These are phyloP conservation scores for Penicillium capsulatum DNA, from an alignment of 2,329 filamentous ascomycete genomes.

Conservation along the genomic window DNA sequence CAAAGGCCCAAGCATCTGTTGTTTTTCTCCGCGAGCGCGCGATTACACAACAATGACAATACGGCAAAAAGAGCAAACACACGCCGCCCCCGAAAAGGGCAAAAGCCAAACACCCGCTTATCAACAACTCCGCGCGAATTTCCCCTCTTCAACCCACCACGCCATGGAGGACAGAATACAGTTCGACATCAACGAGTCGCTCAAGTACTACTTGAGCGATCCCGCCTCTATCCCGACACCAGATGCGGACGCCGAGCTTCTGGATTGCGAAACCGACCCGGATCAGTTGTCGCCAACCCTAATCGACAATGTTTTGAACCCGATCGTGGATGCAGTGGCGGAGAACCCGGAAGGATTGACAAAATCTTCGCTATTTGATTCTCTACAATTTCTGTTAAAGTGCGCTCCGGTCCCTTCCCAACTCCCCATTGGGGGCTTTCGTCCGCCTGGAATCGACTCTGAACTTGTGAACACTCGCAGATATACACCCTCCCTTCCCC, in stretches of 20 bases:
- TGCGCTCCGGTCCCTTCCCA: constrained; percentile 61
- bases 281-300: constrained; percentile 73
- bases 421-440: constrained; percentile 26
- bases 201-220: constrained; percentile 96
- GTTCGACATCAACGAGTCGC: constrained; percentile 94
- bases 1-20: constrained; percentile 2
- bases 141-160: constrained; percentile 29
- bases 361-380: constrained; percentile 77
- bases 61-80: neutral
- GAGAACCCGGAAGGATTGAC: constrained; percentile 87
- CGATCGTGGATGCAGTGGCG: constrained; percentile 86
- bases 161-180: constrained; percentile 64
- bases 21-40: constrained; percentile 14
- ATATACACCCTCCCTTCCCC: constrained; percentile 73
- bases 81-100: constrained; percentile 18
- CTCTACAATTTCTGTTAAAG: constrained; percentile 94
- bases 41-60: constrained; percentile 9
- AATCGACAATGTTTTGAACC: constrained; percentile 81
- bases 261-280: constrained; percentile 89
- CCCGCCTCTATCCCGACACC: constrained; percentile 76
- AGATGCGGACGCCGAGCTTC: constrained; percentile 75
- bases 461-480: constrained; percentile 65
- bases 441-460: constrained; percentile 53
- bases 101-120: constrained; percentile 30
- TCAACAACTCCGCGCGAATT: constrained; percentile 15